Evolutionary conservation across 164 flowering plant genomes (phyloP).

Genomic region (Piper betle): DNA sequence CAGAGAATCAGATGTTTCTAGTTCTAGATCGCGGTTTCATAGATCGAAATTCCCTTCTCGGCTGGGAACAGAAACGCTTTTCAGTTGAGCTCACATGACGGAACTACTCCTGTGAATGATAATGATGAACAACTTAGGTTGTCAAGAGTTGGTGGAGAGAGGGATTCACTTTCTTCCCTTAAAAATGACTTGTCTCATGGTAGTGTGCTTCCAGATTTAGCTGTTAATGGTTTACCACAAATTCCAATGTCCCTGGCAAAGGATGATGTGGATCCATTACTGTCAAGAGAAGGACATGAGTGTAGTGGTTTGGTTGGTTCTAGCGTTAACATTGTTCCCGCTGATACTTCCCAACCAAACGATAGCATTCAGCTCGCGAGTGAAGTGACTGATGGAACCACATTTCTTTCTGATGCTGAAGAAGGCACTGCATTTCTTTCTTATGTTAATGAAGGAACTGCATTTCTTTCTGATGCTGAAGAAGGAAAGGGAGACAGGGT

Average conservation of each 20-base stretch:
- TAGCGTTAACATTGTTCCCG: constrained; percentile 3
- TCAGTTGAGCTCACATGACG: not conserved
- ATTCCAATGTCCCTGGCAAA: not conserved
- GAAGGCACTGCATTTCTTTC: too few species aligned
- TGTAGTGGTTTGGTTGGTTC: not conserved
- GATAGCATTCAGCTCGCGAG: not conserved
- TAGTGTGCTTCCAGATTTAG: not conserved
- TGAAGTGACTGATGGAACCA: not conserved
- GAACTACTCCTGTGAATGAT: not conserved
- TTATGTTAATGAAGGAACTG: constrained; percentile 7
- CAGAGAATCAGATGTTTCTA: not conserved
- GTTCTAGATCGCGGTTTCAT: not conserved
- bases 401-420: not conserved
- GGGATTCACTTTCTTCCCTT: not conserved
- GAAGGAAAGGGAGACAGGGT: constrained; percentile 12
- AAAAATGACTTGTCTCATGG: not conserved
- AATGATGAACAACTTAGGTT: too few species aligned
- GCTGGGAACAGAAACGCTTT: not conserved
- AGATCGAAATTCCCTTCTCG: not conserved
- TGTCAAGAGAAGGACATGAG: not conserved
- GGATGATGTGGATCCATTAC: constrained; percentile 1
- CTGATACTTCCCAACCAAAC: not conserved
- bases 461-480: constrained; percentile 6
- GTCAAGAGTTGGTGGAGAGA: too few species aligned
- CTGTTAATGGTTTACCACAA: not conserved